Conservation (phyloP, 345 rosid genomes). For the Populus simonii region DNA sequence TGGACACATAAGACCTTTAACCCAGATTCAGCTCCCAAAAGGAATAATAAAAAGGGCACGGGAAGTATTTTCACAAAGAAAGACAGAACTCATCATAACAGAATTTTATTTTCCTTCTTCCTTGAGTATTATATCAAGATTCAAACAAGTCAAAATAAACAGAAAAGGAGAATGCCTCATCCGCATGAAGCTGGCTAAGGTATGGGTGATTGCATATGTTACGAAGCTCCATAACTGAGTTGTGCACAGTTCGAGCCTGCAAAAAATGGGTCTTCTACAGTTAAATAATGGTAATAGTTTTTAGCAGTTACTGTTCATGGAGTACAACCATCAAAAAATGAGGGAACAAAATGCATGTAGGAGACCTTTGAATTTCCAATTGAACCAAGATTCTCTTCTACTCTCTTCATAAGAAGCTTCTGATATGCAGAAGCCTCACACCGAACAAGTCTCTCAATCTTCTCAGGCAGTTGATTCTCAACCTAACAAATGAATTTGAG, state of each 20-base stretch:
- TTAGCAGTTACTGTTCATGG: neutral
- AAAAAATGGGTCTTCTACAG: conserved; percentile 9
- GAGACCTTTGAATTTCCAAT: conserved; percentile 78
- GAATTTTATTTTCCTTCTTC: neutral
- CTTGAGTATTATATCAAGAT: conserved; percentile 1
- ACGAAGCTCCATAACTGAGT: conserved; percentile 94
- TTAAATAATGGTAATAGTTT: neutral
- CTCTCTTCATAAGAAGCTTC: conserved; percentile 89
- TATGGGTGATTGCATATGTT: conserved; percentile 96
- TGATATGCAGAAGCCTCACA: conserved; percentile 96
- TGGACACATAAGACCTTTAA: neutral
- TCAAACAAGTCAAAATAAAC: conserved; percentile 5
- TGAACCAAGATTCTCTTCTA: conserved; percentile 86
- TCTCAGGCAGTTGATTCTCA: conserved; percentile 85
- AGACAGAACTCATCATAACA: neutral
- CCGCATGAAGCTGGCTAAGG: conserved; percentile 90
- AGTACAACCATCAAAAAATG: conserved; percentile 1
- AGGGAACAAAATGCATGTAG: neutral
- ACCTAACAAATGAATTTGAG: conserved; percentile 46
- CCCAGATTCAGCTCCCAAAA: neutral
- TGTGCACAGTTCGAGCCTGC: conserved; percentile 84
- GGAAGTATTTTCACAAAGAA: neutral
- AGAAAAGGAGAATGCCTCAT: conserved; percentile 55
- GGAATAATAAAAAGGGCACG: neutral
- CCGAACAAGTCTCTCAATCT: conserved; percentile 85